Evolutionary conservation across 192 early-diverging fungal species (phyloP).

Genomic region (Rhizophagus prolifer): DNA sequence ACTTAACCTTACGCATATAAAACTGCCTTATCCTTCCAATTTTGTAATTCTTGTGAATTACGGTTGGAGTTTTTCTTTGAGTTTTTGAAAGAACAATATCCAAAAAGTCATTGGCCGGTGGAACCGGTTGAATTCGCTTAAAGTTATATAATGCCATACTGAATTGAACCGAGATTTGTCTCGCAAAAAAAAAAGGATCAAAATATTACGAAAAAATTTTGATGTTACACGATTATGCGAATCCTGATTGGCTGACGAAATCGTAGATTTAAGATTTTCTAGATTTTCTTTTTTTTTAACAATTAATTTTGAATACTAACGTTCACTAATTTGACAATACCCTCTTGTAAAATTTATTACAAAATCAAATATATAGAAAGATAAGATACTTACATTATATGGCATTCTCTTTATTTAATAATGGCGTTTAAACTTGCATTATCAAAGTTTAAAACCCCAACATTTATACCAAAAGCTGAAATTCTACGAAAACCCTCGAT

Average conservation of each 20-base stretch:
- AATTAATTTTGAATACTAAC: background rate
- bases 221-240: background rate
- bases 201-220: background rate
- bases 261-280: background rate
- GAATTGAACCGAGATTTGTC: too few relatives aligned
- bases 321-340: too few relatives aligned
- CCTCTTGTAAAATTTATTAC: too few relatives aligned
- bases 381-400: background rate
- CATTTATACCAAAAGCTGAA: background rate
- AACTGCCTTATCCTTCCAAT: conserved; percentile 97
- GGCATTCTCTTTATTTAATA: background rate
- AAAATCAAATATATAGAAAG: too few relatives aligned
- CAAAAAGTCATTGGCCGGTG: conserved; percentile 88
- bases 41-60: conserved; percentile 96
- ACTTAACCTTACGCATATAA: conserved; percentile 99
- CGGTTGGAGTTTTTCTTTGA: conserved; percentile 95
- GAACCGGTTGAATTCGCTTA: conserved; percentile 95
- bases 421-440: background rate
- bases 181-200: background rate
- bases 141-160: conserved; percentile 87
- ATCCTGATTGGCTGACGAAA: background rate
- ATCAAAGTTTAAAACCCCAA: background rate
- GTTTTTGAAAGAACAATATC: conserved; percentile 98
- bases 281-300: background rate
- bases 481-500: background rate